phyloP scores from a whole-genome alignment of 768 basidiomycete genomes.

The Tricholoma flavovirens region DNA sequence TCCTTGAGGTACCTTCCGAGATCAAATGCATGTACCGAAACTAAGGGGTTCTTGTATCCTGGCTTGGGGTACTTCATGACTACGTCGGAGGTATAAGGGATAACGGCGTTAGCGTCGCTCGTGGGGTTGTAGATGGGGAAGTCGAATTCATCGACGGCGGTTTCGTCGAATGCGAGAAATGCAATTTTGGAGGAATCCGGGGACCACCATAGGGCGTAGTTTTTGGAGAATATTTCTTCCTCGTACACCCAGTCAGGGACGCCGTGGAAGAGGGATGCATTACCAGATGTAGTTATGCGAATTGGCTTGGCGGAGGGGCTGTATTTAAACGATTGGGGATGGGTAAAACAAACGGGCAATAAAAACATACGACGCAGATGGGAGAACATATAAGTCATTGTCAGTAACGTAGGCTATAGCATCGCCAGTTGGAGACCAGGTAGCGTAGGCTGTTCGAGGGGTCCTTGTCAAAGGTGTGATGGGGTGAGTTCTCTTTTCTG shows the following conservation, averaged over 20 bases:
- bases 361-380: conserved; percentile 54
- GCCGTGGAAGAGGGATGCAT: conserved; percentile 83
- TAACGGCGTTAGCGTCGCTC: conserved; percentile 56
- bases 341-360: background rate
- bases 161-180: conserved; percentile 86
- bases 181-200: conserved; percentile 73
- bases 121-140: conserved; percentile 93
- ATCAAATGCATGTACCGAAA: conserved; percentile 79
- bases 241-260: conserved; percentile 98
- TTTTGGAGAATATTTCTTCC: conserved; percentile 75
- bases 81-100: conserved; percentile 76
- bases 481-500: conserved; percentile 60
- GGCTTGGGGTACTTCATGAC: conserved; percentile 83
- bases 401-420: conserved; percentile 80
- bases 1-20: conserved; percentile 46
- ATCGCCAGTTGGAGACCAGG: conserved; percentile 83
- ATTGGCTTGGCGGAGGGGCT: conserved; percentile 45
- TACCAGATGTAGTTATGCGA: conserved; percentile 77
- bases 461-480: conserved; percentile 65
- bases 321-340: background rate
- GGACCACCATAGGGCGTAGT: conserved; percentile 88
- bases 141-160: conserved; percentile 75
- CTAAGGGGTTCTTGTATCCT: conserved; percentile 84
- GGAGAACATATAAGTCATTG: conserved; percentile 87
- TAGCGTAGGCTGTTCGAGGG: conserved; percentile 70